Evolutionary conservation across 1,284 basidiomycete genomes (phyloP).

Genomic region (Ceratorhiza oryzae-sativae): DNA sequence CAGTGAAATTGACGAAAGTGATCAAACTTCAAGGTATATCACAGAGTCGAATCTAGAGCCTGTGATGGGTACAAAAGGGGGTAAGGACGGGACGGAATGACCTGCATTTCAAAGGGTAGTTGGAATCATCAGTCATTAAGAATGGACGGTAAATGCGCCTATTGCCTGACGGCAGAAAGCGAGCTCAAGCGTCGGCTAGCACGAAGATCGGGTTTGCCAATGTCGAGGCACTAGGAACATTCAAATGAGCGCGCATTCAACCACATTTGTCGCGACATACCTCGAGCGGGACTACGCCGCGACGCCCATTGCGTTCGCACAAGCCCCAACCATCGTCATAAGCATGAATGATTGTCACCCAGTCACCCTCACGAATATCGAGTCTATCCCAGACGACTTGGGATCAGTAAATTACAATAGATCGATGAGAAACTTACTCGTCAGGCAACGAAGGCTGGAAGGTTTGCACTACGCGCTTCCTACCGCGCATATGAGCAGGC

Average conservation of each 20-base stretch:
- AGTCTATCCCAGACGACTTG: not conserved
- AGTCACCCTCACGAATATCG: slow-evolving; percentile 35
- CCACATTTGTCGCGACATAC: not conserved
- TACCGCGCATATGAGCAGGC: slow-evolving; percentile 7
- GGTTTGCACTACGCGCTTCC: slow-evolving; percentile 35
- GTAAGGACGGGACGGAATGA: slow-evolving; percentile 31
- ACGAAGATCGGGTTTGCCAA: slow-evolving; percentile 24
- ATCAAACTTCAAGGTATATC: slow-evolving; percentile 14
- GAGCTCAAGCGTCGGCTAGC: slow-evolving; percentile 34
- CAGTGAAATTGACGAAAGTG: not conserved
- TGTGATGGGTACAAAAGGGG: slow-evolving; percentile 7
- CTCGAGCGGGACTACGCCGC: slow-evolving; percentile 36
- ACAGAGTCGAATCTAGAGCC: slow-evolving; percentile 15
- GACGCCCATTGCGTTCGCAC: slow-evolving; percentile 34
- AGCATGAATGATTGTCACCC: slow-evolving; percentile 32
- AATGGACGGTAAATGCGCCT: not conserved
- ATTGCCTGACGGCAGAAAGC: slow-evolving; percentile 29
- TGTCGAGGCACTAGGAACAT: slow-evolving; percentile 24
- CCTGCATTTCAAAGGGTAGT: slow-evolving; percentile 18
- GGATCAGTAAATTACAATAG: not conserved
- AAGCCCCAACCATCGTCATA: slow-evolving; percentile 37
- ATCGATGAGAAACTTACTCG: slow-evolving; percentile 15
- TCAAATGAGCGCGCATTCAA: not conserved
- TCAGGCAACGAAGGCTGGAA: slow-evolving; percentile 36
- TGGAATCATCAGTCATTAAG: not conserved